phyloP scores from a whole-genome alignment of 805 yeast genomes.

The Blastobotrys peoriensis region DNA sequence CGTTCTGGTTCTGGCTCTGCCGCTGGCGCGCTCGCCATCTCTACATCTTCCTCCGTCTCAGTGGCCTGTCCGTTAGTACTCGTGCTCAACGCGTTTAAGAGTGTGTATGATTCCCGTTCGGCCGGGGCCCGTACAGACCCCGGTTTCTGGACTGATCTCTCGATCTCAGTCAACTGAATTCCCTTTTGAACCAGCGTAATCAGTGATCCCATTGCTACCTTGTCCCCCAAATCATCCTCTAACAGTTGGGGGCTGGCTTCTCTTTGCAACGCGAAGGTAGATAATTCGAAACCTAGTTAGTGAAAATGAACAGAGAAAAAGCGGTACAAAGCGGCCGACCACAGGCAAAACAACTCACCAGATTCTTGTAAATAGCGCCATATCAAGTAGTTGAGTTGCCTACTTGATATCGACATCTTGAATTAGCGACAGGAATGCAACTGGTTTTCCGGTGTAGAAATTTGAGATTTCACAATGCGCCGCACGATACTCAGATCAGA shows the following conservation, averaged over 20 bases:
- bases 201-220: conserved; percentile 71
- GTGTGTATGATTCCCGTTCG: conserved; percentile 6
- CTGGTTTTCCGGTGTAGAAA: too few relatives aligned
- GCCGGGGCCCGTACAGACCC: conserved; percentile 17
- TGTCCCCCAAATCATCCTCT: conserved; percentile 44
- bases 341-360: conserved; percentile 44
- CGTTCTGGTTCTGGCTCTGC: background rate
- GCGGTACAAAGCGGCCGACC: background rate
- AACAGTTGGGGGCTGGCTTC: conserved; percentile 57
- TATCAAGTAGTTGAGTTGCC: conserved; percentile 80
- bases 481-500: too few relatives aligned
- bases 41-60: conserved; percentile 1
- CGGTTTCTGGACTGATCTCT: conserved; percentile 42
- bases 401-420: conserved; percentile 74
- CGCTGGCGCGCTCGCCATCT: background rate
- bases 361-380: conserved; percentile 91
- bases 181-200: conserved; percentile 85
- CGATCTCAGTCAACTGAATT: conserved; percentile 66
- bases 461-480: too few relatives aligned
- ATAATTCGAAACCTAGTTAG: conserved; percentile 45
- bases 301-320: background rate
- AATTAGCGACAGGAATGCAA: too few relatives aligned
- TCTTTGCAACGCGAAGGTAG: conserved; percentile 76
- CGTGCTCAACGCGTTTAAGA: conserved; percentile 3
- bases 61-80: background rate